Percentiles rank a stretch among this genome's conserved stretches.
These are phyloP conservation scores for Glarea lozoyensis DNA, from an alignment of 495 filamentous ascomycete genomes.

Conservation along the genomic window DNA sequence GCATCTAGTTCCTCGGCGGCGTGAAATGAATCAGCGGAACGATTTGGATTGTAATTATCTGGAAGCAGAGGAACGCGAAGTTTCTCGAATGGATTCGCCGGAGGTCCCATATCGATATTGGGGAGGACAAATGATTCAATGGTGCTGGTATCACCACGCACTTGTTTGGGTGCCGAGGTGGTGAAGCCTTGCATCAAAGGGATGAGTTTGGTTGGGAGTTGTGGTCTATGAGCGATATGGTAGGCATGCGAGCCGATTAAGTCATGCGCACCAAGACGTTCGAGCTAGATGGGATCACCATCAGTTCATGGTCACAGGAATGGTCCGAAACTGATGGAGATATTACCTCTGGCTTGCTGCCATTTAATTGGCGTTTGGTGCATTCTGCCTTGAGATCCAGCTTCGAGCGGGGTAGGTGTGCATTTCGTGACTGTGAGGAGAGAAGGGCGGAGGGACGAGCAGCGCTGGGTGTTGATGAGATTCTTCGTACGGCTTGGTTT, in stretches of 20 bases:
- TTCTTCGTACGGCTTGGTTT: constrained; percentile 12
- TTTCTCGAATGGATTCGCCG: constrained; percentile 19
- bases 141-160: constrained; percentile 15
- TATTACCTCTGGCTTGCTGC: constrained; percentile 19
- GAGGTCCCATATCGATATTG: constrained; percentile 7
- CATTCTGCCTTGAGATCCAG: constrained; percentile 17
- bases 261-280: constrained; percentile 15
- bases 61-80: constrained; percentile 24
- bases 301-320: too few relatives aligned
- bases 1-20: constrained; percentile 15
- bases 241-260: constrained; percentile 10
- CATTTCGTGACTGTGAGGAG: constrained; percentile 6
- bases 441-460: constrained; percentile 15
- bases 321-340: neutral
- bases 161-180: constrained; percentile 14
- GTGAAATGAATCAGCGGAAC: constrained; percentile 14
- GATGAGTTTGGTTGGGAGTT: constrained; percentile 3
- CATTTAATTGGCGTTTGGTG: constrained; percentile 11
- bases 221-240: constrained; percentile 10
- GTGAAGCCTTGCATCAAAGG: constrained; percentile 23
- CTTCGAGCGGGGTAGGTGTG: constrained; percentile 18
- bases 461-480: constrained; percentile 12
- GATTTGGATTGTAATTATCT: constrained; percentile 21
- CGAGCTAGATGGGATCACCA: constrained; percentile 15
- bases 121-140: constrained; percentile 22